Evolutionary conservation across 306 rosid genomes (phyloP), one percentile per base, ranked within the genome.

Genomic region (Acmispon strigosus): DNA sequence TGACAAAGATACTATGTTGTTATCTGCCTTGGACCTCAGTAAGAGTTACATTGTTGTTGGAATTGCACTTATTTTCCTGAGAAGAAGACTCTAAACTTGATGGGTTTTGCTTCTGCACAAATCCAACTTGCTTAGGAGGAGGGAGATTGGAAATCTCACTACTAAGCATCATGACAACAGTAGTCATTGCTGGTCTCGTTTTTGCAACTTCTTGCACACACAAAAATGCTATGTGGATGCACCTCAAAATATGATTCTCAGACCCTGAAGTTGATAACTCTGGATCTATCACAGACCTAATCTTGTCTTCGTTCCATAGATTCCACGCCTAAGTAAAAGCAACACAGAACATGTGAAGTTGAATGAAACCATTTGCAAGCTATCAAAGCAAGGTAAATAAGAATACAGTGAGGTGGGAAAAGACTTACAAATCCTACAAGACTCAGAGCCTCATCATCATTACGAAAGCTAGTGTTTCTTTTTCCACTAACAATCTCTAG

Each of bases 201-300:
- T 61, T 76, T 48, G 82, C 79, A 50, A 54, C 27, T 76, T 76
- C 85, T 72, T 81, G 85, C 47, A 76, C 82, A 60, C 85, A 81
- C 1, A 81, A 69, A 53, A 81, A 71, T 39, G 72, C 81, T 53
- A 76, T 72, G 62, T 76, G 85, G 18, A 76, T 66, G 72, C 84
- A 76, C 62, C 75, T 81, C 76, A 76, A 45, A 10, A 81, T 81
- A 13, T 81, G 50, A 8, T 36, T 37, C 71, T 62, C 75, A 17
- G 49, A 71, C 10, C 57, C 41, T 51, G 72, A 47, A 76, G 29
- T 55, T 50, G 20, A 66, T 66, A 66, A 66, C 12, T 66, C 72
- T 66, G 67, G 50, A 66, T 72, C 76, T 59, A 76, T 32, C 42
- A 81, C 59, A 5, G 61, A n/a, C n/a, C 4, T 11, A 34, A 76